Evolutionary conservation across 495 filamentous ascomycete genomes (phyloP).

Genomic region (Penicillium canescens): DNA sequence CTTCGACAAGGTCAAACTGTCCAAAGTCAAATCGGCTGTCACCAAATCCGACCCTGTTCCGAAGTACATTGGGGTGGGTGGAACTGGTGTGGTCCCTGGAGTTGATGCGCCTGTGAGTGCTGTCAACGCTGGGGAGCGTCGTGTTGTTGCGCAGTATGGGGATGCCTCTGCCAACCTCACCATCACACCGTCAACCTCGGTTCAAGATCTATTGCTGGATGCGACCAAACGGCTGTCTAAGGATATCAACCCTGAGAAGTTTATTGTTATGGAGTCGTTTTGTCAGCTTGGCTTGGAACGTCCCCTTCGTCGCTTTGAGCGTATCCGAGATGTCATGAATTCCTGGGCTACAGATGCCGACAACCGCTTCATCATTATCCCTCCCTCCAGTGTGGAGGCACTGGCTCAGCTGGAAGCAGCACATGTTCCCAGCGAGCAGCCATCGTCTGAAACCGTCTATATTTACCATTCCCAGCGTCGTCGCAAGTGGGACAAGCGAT

Average conservation of each 20-base stretch:
- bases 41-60: constrained; percentile 8
- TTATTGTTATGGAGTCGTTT: constrained; percentile 76
- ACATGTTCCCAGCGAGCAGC: constrained; percentile 56
- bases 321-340: constrained; percentile 83
- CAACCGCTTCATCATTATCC: constrained; percentile 66
- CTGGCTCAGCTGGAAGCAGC: constrained; percentile 51
- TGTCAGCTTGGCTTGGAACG: constrained; percentile 76
- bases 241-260: constrained; percentile 58
- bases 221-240: constrained; percentile 55
- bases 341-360: constrained; percentile 82
- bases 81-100: constrained; percentile 56
- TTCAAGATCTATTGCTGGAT: constrained; percentile 65
- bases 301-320: constrained; percentile 82
- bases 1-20: constrained; percentile 26
- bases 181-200: constrained; percentile 73
- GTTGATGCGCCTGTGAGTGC: constrained; percentile 83
- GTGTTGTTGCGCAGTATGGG: constrained; percentile 67
- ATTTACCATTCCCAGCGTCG: constrained; percentile 79
- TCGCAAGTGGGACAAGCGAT: constrained; percentile 85
- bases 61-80: constrained; percentile 36
- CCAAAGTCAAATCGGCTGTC: constrained; percentile 17
- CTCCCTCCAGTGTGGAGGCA: constrained; percentile 43
- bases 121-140: constrained; percentile 76
- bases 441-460: constrained; percentile 62
- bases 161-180: constrained; percentile 61